phyloP scores from a whole-genome alignment of 1,139 yeast species.

The Sugiyamaella paludigena region DNA sequence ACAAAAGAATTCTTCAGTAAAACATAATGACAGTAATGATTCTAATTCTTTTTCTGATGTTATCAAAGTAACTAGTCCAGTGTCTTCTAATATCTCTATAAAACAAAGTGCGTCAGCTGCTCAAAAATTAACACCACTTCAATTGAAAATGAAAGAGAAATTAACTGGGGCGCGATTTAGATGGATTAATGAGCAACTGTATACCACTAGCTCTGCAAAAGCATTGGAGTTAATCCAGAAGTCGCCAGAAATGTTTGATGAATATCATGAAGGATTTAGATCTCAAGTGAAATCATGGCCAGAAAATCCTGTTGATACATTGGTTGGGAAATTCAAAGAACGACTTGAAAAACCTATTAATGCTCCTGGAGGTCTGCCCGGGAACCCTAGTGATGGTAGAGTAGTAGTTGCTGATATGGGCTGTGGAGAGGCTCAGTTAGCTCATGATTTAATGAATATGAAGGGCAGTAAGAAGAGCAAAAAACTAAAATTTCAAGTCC shows the following conservation, averaged over 20 bases:
- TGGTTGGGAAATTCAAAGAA: slow-evolving; percentile 66
- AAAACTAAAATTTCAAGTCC: slow-evolving; percentile 53
- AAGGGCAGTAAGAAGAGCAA: slow-evolving; percentile 38
- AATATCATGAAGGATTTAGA: slow-evolving; percentile 92
- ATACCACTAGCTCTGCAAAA: slow-evolving; percentile 74
- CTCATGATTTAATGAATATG: slow-evolving; percentile 56
- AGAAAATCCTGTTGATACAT: slow-evolving; percentile 90
- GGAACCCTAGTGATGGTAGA: slow-evolving; percentile 35
- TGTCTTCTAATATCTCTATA: background rate
- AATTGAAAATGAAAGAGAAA: slow-evolving; percentile 93
- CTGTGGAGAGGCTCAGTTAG: slow-evolving; percentile 92
- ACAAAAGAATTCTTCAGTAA: background rate
- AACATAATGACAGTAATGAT: too few species aligned
- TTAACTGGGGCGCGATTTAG: slow-evolving; percentile 92
- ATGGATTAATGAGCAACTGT: slow-evolving; percentile 95
- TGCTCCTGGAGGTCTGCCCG: slow-evolving; percentile 94
- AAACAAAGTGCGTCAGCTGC: background rate
- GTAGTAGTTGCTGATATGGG: slow-evolving; percentile 97
- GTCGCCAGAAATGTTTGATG: slow-evolving; percentile 88
- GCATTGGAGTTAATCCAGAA: slow-evolving; percentile 71
- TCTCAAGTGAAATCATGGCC: slow-evolving; percentile 98
- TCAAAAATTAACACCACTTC: slow-evolving; percentile 75
- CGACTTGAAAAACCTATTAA: slow-evolving; percentile 67
- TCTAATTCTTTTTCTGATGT: background rate
- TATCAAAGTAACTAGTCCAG: background rate